Evolutionary conservation across 2,329 filamentous ascomycete genomes (phyloP).

Genomic region (Colletotrichum aenigma): DNA sequence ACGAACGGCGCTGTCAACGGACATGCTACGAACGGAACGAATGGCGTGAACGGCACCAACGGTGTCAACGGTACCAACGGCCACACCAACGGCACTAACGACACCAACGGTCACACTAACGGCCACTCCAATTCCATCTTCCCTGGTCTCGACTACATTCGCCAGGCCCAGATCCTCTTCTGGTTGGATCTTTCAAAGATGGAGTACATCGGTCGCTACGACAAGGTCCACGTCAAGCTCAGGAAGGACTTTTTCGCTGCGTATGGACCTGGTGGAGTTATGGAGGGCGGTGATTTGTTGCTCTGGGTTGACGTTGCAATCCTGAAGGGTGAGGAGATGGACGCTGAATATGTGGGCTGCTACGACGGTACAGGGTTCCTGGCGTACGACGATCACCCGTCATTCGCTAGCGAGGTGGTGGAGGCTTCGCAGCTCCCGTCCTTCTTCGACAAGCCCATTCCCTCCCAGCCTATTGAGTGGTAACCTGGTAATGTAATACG

Average conservation of each 20-base stretch:
- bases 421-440: not conserved
- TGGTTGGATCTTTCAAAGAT: slow-evolving; percentile 16
- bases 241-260: slow-evolving; percentile 10
- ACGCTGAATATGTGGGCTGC: slow-evolving; percentile 14
- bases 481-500: not conserved
- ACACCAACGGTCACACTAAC: not conserved
- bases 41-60: not conserved
- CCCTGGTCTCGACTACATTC: slow-evolving; percentile 15
- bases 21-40: not conserved
- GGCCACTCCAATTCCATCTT: not conserved
- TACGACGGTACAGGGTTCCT: slow-evolving; percentile 14
- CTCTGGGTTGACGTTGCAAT: slow-evolving; percentile 13
- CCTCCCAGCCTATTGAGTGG: slow-evolving; percentile 10
- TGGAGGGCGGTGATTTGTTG: slow-evolving; percentile 13
- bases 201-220: slow-evolving; percentile 10
- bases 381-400: slow-evolving; percentile 3
- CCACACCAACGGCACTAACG: not conserved
- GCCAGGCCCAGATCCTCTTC: slow-evolving; percentile 9
- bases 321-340: slow-evolving; percentile 15
- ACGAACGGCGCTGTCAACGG: slow-evolving; percentile 1
- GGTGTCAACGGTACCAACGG: not conserved
- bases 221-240: slow-evolving; percentile 16
- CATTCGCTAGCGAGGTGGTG: not conserved
- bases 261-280: slow-evolving; percentile 9
- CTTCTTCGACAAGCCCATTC: slow-evolving; percentile 7